Evolutionary conservation across 2,329 filamentous ascomycete species (phyloP), one percentile per base, ranked within the genome.

Genomic region (Sporothrix globosa): DNA sequence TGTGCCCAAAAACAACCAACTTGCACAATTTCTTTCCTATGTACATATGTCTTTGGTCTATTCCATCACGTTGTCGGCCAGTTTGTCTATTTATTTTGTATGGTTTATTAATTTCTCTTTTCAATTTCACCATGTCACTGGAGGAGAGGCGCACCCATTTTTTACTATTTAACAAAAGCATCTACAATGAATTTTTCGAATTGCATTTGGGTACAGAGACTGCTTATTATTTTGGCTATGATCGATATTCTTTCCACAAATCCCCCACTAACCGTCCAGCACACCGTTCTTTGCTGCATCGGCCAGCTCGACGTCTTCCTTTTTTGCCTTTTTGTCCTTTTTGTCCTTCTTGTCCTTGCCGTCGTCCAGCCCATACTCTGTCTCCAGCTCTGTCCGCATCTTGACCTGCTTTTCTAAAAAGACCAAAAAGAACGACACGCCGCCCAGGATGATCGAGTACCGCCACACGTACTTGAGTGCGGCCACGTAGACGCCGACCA

Each of bases 351-450:
- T 19, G 17, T 27, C 48, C 41, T 71, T 52, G 44, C 71, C 44
- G 30, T 75, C 74, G 46, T 71, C 74, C 39, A 79, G 53, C 1
- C 76, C 77, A 67, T 73, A 79, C 30, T 78, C 75, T 0, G 77
- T 79, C n/a, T 79, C 73, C 1, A 75, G 66, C 61, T 77, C 74
- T 13, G 73, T 72, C 10, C 77, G 61, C 21, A 79, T 54, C 39
- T 66, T 39, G 1, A 78, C 53, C 56, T 77, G 70, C 69, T 75
- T 75, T n/a, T 74, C 68, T 1, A 77, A 4, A 11, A 72, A 58
- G 1, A 71, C 72, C n/a, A 73, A 19, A 1, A 77, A 13, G 52
- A 79, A 72, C 1, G 74, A 75, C 1, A 77, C 30, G 14, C 50
- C 75, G 1, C 70, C 74, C 66, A 79, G 77, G 2, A 69, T 76